Percentiles rank a stretch among this genome's conserved stretches.
phyloP scores from a whole-genome alignment of 352 stramenopile genomes.

The Phytophthora meadii region DNA sequence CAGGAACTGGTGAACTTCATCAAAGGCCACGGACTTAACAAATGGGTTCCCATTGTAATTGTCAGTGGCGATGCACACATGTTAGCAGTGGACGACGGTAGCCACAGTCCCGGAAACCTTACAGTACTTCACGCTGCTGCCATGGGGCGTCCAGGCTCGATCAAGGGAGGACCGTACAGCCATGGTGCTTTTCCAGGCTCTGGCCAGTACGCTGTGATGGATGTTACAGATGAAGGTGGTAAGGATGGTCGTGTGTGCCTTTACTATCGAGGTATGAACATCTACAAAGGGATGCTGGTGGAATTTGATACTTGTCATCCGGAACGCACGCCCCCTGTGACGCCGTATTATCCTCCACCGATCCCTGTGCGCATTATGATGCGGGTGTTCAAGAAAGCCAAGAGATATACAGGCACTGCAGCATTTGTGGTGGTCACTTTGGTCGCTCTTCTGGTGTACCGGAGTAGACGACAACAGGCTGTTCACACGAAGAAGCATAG shows the following conservation, averaged over 20 bases:
- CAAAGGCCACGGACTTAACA: slow-evolving; percentile 65
- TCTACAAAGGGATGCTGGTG: slow-evolving; percentile 60
- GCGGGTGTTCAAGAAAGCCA: slow-evolving; percentile 69
- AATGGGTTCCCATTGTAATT: slow-evolving; percentile 80
- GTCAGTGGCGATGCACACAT: slow-evolving; percentile 91
- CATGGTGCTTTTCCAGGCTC: slow-evolving; percentile 82
- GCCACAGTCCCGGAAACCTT: slow-evolving; percentile 76
- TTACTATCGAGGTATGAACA: slow-evolving; percentile 73
- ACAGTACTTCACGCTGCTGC: slow-evolving; percentile 83
- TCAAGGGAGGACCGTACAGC: slow-evolving; percentile 90
- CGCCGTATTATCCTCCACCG: slow-evolving; percentile 68
- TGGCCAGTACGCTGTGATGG: slow-evolving; percentile 84
- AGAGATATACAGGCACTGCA: slow-evolving; percentile 25
- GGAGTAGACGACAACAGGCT: slow-evolving; percentile 24
- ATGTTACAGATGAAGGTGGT: slow-evolving; percentile 76
- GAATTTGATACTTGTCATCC: slow-evolving; percentile 83
- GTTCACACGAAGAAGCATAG: slow-evolving; percentile 39
- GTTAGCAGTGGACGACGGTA: slow-evolving; percentile 87
- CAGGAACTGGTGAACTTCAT: slow-evolving; percentile 81
- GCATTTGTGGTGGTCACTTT: slow-evolving; percentile 23
- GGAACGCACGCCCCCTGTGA: slow-evolving; percentile 59
- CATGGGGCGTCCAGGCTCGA: slow-evolving; percentile 76
- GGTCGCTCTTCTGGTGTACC: slow-evolving; percentile 27
- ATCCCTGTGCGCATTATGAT: slow-evolving; percentile 62
- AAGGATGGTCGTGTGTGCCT: slow-evolving; percentile 69